Evolutionary conservation across 345 rosid genomes (phyloP).

Genomic region (Salix exigua): DNA sequence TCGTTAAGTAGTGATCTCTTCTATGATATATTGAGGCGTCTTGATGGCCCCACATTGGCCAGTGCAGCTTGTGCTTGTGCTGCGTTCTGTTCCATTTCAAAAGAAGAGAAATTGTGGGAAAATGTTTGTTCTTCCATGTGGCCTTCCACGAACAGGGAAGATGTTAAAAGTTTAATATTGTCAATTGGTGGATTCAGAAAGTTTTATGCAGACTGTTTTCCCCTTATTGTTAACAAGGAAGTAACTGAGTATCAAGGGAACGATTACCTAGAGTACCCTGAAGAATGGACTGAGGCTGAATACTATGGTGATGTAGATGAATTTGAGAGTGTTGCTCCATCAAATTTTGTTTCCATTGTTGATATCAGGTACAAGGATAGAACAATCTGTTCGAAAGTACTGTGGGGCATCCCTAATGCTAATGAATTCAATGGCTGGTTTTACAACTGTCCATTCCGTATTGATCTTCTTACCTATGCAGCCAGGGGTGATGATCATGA

Average conservation of each 20-base stretch:
- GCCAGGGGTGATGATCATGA: conserved; percentile 45
- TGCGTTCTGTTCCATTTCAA: conserved; percentile 60
- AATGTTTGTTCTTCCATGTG: conserved; percentile 69
- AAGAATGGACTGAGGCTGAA: conserved; percentile 71
- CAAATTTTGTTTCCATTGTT: conserved; percentile 63
- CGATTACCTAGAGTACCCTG: conserved; percentile 49
- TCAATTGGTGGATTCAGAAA: conserved; percentile 70
- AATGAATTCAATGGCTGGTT: conserved; percentile 66
- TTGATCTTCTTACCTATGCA: conserved; percentile 52
- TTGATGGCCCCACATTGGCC: conserved; percentile 70
- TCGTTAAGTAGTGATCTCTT: conserved; percentile 58
- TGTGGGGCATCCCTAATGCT: conserved; percentile 72
- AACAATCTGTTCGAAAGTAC: conserved; percentile 58
- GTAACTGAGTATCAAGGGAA: conserved; percentile 53
- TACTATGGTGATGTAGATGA: conserved; percentile 59
- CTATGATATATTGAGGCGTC: conserved; percentile 71
- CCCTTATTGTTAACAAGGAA: conserved; percentile 69
- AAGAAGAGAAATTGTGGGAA: conserved; percentile 72
- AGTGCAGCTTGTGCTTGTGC: conserved; percentile 72
- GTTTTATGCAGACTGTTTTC: conserved; percentile 72
- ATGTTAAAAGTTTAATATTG: conserved; percentile 52
- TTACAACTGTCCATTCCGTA: conserved; percentile 64
- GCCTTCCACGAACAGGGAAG: conserved; percentile 67
- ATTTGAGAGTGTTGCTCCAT: conserved; percentile 45
- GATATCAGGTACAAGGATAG: conserved; percentile 62